A percentile compares a stretch with the other conserved stretches of the same genome.
These are phyloP conservation scores for Cytidiella melzeri DNA, from an alignment of 768 basidiomycete genomes.

Conservation along the genomic window DNA sequence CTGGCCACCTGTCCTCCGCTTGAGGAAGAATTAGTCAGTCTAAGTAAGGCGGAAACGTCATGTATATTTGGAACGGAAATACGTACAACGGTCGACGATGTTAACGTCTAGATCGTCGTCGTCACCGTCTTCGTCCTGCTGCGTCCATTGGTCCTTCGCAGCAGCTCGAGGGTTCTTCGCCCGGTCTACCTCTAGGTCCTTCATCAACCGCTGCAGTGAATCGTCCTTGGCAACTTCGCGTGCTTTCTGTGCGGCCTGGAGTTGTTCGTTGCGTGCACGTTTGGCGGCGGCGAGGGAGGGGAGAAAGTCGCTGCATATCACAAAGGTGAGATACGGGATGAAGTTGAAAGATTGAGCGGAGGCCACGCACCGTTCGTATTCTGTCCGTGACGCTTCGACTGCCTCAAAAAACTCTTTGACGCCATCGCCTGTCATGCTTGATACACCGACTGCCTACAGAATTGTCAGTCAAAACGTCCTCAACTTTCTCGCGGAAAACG, in stretches of 20 bases:
- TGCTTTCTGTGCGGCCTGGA: too few relatives aligned
- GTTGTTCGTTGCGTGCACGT: conserved; percentile 52
- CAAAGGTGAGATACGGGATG: neutral
- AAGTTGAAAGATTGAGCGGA: too few relatives aligned
- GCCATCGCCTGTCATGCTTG: conserved; percentile 93
- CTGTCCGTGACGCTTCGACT: conserved; percentile 79
- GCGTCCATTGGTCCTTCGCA: conserved; percentile 56
- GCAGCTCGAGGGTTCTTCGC: conserved; percentile 53
- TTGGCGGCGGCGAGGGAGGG: conserved; percentile 80
- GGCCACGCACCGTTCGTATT: conserved; percentile 75
- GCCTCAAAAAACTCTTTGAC: conserved; percentile 88
- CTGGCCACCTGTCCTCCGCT: conserved; percentile 69
- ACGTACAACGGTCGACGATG: conserved; percentile 70
- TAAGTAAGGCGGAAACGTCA: conserved; percentile 5
- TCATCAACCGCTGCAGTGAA: conserved; percentile 70
- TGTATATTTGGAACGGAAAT: conserved; percentile 2
- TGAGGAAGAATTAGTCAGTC: conserved; percentile 12
- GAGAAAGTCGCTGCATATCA: conserved; percentile 68
- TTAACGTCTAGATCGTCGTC: conserved; percentile 41
- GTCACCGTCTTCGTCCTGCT: conserved; percentile 45
- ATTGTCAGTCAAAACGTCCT: neutral
- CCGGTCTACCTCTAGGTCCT: conserved; percentile 73
- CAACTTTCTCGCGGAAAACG: neutral
- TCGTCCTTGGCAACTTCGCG: conserved; percentile 75
- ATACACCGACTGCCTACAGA: conserved; percentile 85